Percentiles rank a stretch among this genome's conserved stretches.
phyloP scores from a whole-genome alignment of 73 alveolate species.

The Paramecium primaurelia region DNA sequence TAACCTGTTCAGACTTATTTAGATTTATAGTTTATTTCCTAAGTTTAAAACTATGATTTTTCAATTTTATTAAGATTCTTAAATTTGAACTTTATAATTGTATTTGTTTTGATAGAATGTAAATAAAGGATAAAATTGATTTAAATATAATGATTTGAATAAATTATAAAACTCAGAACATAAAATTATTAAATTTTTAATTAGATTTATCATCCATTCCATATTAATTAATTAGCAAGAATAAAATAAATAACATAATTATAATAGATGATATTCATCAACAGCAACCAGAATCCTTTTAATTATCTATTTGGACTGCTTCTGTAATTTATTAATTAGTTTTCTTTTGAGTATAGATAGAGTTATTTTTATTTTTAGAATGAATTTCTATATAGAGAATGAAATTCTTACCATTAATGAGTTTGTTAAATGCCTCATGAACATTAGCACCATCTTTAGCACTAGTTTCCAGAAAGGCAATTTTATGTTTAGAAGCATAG shows the following conservation, averaged over 20 bases:
- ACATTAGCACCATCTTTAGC: constrained; percentile 12
- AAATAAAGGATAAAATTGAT: no score
- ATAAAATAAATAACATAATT: background rate
- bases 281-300: background rate
- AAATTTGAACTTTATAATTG: no score
- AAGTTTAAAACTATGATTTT: no score
- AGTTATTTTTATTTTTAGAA: background rate
- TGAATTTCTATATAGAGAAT: background rate
- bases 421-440: background rate
- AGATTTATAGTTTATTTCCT: no score
- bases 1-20: no score
- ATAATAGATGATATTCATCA: background rate
- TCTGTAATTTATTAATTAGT: background rate
- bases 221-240: background rate
- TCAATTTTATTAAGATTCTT: no score
- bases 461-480: background rate
- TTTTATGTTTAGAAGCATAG: background rate
- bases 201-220: background rate
- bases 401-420: background rate
- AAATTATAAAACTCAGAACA: background rate
- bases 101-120: no score
- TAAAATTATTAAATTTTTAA: background rate
- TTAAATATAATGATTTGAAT: background rate
- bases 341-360: background rate
- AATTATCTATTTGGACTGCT: background rate